These are phyloP conservation scores for Stachybotrys chartarum DNA, from an alignment of 2,329 filamentous ascomycete genomes.

Conservation along the genomic window DNA sequence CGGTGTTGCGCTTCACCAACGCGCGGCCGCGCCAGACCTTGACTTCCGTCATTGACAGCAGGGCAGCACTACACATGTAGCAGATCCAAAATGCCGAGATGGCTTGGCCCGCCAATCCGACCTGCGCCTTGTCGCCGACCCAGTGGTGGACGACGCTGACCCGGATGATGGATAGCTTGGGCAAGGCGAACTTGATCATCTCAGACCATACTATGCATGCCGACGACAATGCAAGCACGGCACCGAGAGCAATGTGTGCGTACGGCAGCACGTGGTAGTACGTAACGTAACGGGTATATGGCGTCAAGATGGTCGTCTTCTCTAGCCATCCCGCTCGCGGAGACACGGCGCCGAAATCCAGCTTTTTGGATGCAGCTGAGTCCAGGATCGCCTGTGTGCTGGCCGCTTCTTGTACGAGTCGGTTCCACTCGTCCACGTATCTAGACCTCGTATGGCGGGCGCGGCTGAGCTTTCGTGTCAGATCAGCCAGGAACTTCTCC, in stretches of 20 bases:
- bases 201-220: constrained; percentile 89
- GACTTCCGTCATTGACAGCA: constrained; percentile 83
- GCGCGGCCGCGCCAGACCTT: constrained; percentile 97
- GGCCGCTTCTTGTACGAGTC: constrained; percentile 65
- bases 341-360: constrained; percentile 62
- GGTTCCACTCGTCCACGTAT: constrained; percentile 81
- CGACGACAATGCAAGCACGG: constrained; percentile 66
- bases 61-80: constrained; percentile 90
- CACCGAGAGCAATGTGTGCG: constrained; percentile 56
- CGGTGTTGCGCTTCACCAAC: constrained; percentile 82
- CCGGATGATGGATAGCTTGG: constrained; percentile 63
- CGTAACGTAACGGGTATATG: constrained; percentile 73
- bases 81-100: constrained; percentile 83
- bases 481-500: constrained; percentile 83
- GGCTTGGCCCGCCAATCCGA: constrained; percentile 81
- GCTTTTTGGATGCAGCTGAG: constrained; percentile 69
- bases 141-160: constrained; percentile 69
- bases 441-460: constrained; percentile 77
- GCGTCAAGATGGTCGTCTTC: constrained; percentile 59
- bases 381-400: constrained; percentile 78
- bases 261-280: constrained; percentile 69
- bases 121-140: constrained; percentile 60
- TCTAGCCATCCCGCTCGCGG: constrained; percentile 48
- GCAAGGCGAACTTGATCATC: constrained; percentile 74
- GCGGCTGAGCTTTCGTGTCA: constrained; percentile 74